Percentiles rank a stretch among this genome's conserved stretches.
Evolutionary conservation across 768 basidiomycete genomes (phyloP).

Genomic region (Suillus discolor): DNA sequence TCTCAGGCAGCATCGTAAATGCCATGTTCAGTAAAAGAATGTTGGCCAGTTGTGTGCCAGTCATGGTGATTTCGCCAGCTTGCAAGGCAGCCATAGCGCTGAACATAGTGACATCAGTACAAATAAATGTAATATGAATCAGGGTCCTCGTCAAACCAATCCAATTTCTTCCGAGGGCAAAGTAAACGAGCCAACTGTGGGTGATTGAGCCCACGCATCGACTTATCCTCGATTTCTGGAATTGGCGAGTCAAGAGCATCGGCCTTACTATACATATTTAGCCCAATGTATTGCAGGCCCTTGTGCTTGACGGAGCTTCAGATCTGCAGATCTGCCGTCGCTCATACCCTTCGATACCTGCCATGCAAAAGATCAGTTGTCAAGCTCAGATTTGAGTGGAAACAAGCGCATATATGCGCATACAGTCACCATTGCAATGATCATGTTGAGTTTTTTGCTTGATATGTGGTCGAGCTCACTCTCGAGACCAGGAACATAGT

Average conservation of each 20-base stretch:
- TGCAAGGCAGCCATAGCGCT: conserved; percentile 5
- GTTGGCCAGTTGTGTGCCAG: too few species aligned
- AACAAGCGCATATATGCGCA: neutral
- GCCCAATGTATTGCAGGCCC: conserved; percentile 1
- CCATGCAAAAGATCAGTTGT: neutral
- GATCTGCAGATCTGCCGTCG: neutral
- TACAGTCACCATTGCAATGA: conserved; percentile 9
- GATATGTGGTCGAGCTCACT: neutral
- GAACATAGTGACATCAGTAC: neutral
- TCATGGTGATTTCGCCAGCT: too few species aligned
- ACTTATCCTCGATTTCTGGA: conserved; percentile 4
- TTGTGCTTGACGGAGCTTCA: conserved; percentile 5
- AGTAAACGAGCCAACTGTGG: conserved; percentile 1
- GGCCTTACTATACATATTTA: neutral
- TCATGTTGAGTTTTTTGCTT: neutral
- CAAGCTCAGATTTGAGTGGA: neutral
- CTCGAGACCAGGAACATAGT: neutral
- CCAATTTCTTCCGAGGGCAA: conserved; percentile 1
- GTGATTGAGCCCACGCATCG: conserved; percentile 5
- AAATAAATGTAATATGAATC: neutral
- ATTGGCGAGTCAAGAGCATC: conserved; percentile 1
- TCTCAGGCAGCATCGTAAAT: too few species aligned
- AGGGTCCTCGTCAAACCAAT: conserved; percentile 7
- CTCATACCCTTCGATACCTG: conserved; percentile 5
- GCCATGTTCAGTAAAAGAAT: too few species aligned